phyloP scores from a whole-genome alignment of 495 filamentous ascomycete species.

The Penicillium manginii region DNA sequence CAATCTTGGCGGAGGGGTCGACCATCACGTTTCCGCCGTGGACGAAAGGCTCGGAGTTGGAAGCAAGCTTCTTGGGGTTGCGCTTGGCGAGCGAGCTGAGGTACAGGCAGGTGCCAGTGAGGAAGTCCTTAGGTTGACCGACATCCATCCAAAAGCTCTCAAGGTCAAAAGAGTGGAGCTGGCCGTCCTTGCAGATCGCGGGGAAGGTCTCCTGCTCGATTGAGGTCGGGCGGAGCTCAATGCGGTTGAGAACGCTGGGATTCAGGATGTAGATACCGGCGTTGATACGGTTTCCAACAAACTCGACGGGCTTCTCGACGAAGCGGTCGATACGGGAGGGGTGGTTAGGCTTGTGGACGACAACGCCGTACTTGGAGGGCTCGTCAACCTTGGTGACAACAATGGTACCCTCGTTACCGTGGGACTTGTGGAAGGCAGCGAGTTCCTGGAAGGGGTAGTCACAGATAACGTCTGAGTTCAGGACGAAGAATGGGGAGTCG shows the following conservation, averaged over 20 bases:
- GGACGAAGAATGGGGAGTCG: conserved; percentile 94
- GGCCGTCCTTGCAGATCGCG: conserved; percentile 84
- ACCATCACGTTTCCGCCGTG: conserved; percentile 97
- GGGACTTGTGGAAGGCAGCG: conserved; percentile 81
- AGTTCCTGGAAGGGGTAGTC: conserved; percentile 95
- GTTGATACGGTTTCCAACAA: conserved; percentile 99
- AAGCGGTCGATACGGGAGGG: conserved; percentile 95
- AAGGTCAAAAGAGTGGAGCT: conserved; percentile 96
- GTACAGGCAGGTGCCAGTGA: conserved; percentile 95
- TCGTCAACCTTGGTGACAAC: conserved; percentile 99
- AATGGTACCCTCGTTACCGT: conserved; percentile 97
- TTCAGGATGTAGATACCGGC: conserved; percentile 99
- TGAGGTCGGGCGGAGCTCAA: conserved; percentile 96
- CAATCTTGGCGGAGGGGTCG: conserved; percentile 93
- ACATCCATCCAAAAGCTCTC: conserved; percentile 99
- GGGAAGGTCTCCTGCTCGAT: conserved; percentile 99
- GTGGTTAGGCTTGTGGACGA: conserved; percentile 96
- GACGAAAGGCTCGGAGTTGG: conserved; percentile 77
- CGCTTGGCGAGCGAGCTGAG: conserved; percentile 92
- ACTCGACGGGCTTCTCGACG: conserved; percentile 99
- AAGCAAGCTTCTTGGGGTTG: conserved; percentile 80
- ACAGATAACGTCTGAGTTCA: conserved; percentile 98
- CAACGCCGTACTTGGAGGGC: conserved; percentile 97
- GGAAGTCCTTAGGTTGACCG: conserved; percentile 98
- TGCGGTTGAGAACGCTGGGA: conserved; percentile 84